phyloP scores from a whole-genome alignment of 495 filamentous ascomycete species.

The Tuber calosporum region DNA sequence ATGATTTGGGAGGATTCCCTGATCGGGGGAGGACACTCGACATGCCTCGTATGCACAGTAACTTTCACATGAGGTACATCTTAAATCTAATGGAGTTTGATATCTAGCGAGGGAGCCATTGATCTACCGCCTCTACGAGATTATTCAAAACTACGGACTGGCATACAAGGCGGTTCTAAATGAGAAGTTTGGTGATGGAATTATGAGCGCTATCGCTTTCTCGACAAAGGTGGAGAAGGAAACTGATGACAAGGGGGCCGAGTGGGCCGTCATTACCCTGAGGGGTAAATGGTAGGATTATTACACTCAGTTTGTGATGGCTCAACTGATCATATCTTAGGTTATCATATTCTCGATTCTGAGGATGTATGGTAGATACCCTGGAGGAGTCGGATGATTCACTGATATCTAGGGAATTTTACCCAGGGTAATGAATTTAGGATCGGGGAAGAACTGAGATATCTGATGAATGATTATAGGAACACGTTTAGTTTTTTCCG shows the following conservation, averaged over 20 bases:
- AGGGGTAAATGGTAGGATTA: conserved; percentile 82
- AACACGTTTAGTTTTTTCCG: neutral
- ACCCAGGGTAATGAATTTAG: neutral
- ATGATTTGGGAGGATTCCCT: conserved; percentile 64
- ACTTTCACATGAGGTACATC: neutral
- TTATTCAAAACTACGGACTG: conserved; percentile 97
- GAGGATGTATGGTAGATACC: neutral
- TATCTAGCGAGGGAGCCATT: conserved; percentile 65
- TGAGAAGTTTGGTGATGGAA: conserved; percentile 98
- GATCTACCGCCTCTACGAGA: conserved; percentile 91
- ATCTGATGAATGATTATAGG: neutral
- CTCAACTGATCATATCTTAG: conserved; percentile 17
- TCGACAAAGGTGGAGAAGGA: conserved; percentile 94
- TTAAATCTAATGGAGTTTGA: conserved; percentile 7
- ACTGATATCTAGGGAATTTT: neutral
- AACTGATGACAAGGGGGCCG: conserved; percentile 69
- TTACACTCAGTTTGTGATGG: neutral
- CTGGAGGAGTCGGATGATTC: neutral
- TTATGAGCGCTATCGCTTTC: conserved; percentile 96
- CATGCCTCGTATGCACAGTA: conserved; percentile 59
- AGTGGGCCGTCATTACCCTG: conserved; percentile 85
- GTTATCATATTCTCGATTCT: conserved; percentile 37
- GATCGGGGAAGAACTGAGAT: neutral
- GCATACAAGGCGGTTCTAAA: conserved; percentile 95
- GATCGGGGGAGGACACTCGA: conserved; percentile 76